Evolutionary conservation across 2,329 filamentous ascomycete genomes (phyloP).

Genomic region (Colletotrichum liriopes): DNA sequence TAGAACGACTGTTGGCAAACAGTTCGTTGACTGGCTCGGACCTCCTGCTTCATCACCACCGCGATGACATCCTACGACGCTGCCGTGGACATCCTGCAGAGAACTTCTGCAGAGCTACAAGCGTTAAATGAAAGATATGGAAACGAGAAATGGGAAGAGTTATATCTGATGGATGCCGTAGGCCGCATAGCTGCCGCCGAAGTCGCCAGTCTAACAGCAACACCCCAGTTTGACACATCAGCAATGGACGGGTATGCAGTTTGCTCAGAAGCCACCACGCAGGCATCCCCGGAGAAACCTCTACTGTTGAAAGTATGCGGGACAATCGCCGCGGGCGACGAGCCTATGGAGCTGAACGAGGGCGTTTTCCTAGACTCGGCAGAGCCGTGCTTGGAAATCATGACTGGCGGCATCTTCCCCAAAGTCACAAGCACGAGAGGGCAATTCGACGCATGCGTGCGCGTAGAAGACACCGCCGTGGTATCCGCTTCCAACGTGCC

Average conservation of each 20-base stretch:
- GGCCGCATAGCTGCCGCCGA: neutral
- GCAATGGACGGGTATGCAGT: constrained; percentile 15
- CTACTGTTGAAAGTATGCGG: neutral
- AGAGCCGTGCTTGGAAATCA: constrained; percentile 4
- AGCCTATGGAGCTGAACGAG: neutral
- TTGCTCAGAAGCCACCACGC: neutral
- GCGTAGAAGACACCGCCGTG: constrained; percentile 23
- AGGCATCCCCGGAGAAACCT: neutral
- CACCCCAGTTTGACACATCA: constrained; percentile 1
- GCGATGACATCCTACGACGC: neutral
- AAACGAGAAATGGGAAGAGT: neutral
- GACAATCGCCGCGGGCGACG: constrained; percentile 7
- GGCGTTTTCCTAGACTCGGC: neutral
- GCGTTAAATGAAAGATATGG: neutral
- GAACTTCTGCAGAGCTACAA: neutral
- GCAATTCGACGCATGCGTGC: constrained; percentile 39
- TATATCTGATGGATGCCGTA: neutral
- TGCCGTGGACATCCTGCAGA: neutral
- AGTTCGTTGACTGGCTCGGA: neutral
- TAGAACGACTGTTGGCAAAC: neutral
- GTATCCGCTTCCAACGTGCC: neutral
- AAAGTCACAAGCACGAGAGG: neutral
- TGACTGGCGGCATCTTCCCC: constrained; percentile 8
- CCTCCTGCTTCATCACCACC: neutral
- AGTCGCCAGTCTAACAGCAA: neutral